Conservation (phyloP, 306 rosid species). For the Cucurbita maxima region DNA sequence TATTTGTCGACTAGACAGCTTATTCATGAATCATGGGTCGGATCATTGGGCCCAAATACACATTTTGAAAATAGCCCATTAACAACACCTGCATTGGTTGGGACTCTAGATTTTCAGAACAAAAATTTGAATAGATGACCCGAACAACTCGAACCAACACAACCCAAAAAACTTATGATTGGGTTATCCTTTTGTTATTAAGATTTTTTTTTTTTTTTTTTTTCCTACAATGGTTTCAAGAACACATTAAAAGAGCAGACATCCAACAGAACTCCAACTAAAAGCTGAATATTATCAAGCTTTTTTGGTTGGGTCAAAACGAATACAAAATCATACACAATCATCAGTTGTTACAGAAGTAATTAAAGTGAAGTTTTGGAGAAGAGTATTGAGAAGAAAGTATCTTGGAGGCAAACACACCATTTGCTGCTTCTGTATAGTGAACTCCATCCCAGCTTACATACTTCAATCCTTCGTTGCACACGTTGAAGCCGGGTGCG, state of each 20-base stretch:
- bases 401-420: slow-evolving; percentile 15
- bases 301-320: background rate
- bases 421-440: slow-evolving; percentile 22
- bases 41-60: background rate
- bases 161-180: background rate
- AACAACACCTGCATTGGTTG: background rate
- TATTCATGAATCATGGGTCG: background rate
- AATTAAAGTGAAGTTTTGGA: slow-evolving; percentile 4
- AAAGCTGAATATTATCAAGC: background rate
- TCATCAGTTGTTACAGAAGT: slow-evolving; percentile 9
- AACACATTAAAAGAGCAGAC: background rate
- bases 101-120: no score
- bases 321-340: background rate
- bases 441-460: slow-evolving; percentile 24
- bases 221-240: background rate
- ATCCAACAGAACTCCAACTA: background rate
- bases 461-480: slow-evolving; percentile 14
- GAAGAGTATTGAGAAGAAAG: slow-evolving; percentile 16
- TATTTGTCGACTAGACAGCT: no score
- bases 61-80: background rate
- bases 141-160: background rate
- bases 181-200: background rate
- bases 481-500: slow-evolving; percentile 6
- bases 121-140: no score
- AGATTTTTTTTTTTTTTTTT: no score